A percentile compares a stretch with the other conserved stretches of the same genome.
Conservation (phyloP, 306 rosid species). For the Vigna angularis region DNA sequence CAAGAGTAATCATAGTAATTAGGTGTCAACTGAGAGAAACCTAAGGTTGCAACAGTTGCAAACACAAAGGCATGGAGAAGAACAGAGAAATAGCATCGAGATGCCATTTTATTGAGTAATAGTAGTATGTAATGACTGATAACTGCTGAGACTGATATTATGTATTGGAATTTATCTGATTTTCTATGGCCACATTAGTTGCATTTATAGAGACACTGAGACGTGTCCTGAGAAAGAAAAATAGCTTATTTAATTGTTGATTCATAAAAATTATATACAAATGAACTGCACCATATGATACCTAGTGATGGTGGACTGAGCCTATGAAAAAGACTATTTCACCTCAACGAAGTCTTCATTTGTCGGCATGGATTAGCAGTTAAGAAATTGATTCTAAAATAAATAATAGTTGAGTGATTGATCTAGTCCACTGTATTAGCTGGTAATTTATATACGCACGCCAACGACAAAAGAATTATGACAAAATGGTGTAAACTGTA, state of each 20-base stretch:
- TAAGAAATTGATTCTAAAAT: slow-evolving; percentile 17
- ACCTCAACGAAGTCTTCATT: neutral
- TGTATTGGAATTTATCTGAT: neutral
- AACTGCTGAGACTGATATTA: neutral
- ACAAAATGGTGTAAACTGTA: neutral
- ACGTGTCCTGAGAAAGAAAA: neutral
- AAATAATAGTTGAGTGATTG: slow-evolving; percentile 23
- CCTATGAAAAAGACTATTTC: slow-evolving; percentile 4
- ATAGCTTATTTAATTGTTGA: neutral
- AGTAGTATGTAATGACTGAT: neutral
- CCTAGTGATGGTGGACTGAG: slow-evolving; percentile 9
- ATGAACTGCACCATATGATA: slow-evolving; percentile 8
- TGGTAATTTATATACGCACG: neutral
- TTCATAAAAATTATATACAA: neutral
- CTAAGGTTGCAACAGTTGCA: slow-evolving; percentile 34
- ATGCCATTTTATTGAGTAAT: slow-evolving; percentile 21
- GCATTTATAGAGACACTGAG: neutral
- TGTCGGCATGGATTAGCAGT: neutral
- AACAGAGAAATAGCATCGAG: neutral
- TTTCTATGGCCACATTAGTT: neutral
- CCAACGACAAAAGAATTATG: neutral
- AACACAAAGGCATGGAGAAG: slow-evolving; percentile 22
- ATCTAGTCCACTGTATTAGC: slow-evolving; percentile 29
- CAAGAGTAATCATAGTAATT: slow-evolving; percentile 48
- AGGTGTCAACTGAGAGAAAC: slow-evolving; percentile 39